Evolutionary conservation across 2,329 filamentous ascomycete genomes (phyloP).

Genomic region (Epichloe uncinata): DNA sequence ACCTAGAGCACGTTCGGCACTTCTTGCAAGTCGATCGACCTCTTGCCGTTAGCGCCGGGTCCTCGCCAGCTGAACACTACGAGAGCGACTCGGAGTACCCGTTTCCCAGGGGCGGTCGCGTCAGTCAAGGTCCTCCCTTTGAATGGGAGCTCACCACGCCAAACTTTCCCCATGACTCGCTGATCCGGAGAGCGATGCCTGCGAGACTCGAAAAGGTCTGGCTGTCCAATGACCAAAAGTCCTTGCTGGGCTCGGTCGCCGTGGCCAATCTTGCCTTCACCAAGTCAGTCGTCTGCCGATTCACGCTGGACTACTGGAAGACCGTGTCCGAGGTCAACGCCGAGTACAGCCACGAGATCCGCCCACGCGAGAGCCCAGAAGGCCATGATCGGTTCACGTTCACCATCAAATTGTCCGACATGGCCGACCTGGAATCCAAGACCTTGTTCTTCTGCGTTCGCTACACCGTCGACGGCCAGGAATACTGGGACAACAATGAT

Average conservation of each 20-base stretch:
- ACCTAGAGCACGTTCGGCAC: conserved; percentile 90
- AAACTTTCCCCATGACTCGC: conserved; percentile 57
- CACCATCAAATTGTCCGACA: conserved; percentile 81
- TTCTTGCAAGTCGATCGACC: conserved; percentile 90
- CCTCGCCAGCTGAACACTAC: conserved; percentile 79
- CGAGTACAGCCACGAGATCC: conserved; percentile 74
- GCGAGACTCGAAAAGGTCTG: conserved; percentile 79
- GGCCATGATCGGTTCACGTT: conserved; percentile 86
- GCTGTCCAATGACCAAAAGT: conserved; percentile 79
- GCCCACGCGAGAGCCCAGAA: conserved; percentile 48
- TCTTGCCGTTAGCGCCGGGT: conserved; percentile 88
- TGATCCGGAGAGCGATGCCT: conserved; percentile 46
- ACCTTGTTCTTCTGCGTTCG: conserved; percentile 85
- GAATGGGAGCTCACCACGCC: conserved; percentile 81
- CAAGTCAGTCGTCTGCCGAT: conserved; percentile 80
- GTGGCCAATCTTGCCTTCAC: conserved; percentile 84
- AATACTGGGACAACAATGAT: conserved; percentile 93
- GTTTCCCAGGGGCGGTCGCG: conserved; percentile 41
- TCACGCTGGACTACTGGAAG: conserved; percentile 97
- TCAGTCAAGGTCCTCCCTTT: conserved; percentile 36
- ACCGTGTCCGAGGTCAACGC: conserved; percentile 88
- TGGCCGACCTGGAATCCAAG: conserved; percentile 83
- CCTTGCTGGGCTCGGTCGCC: conserved; percentile 66
- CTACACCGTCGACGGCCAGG: conserved; percentile 70
- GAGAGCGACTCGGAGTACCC: conserved; percentile 85